Percentiles rank a stretch among this genome's conserved stretches.
phyloP scores from a whole-genome alignment of 805 yeast species.

The Suhomyces pyralidae region DNA sequence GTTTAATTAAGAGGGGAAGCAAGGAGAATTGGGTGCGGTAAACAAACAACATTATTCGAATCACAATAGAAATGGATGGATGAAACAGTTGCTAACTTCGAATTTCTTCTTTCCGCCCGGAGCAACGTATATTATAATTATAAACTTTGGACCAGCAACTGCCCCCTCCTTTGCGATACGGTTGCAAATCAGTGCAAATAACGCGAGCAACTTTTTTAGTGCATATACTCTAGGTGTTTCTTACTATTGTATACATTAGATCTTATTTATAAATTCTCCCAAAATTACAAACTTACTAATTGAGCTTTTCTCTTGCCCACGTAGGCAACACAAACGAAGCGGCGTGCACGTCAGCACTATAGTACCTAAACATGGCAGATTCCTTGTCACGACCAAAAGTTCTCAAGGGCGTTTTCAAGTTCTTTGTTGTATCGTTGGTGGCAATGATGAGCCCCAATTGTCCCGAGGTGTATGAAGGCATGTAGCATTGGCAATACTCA shows the following conservation, averaged over 20 bases:
- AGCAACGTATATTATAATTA: neutral
- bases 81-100: neutral
- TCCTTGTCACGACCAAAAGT: constrained; percentile 44
- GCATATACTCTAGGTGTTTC: neutral
- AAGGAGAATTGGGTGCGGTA: neutral
- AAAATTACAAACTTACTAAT: neutral
- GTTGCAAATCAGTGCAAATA: neutral
- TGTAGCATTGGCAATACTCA: constrained; percentile 71
- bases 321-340: constrained; percentile 77
- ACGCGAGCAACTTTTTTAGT: no score
- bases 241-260: neutral
- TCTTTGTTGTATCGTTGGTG: constrained; percentile 48
- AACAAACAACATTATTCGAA: neutral
- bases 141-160: no score
- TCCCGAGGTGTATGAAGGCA: constrained; percentile 87
- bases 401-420: constrained; percentile 54
- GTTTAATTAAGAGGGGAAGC: neutral
- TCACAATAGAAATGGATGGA: neutral
- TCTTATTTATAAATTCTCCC: neutral
- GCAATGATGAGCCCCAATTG: constrained; percentile 79
- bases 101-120: neutral
- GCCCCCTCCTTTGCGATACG: neutral
- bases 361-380: constrained; percentile 54
- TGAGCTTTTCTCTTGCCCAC: constrained; percentile 51
- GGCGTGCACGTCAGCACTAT: constrained; percentile 61